phyloP scores from a whole-genome alignment of 805 yeast species.

The Starmerella tilneyi region DNA sequence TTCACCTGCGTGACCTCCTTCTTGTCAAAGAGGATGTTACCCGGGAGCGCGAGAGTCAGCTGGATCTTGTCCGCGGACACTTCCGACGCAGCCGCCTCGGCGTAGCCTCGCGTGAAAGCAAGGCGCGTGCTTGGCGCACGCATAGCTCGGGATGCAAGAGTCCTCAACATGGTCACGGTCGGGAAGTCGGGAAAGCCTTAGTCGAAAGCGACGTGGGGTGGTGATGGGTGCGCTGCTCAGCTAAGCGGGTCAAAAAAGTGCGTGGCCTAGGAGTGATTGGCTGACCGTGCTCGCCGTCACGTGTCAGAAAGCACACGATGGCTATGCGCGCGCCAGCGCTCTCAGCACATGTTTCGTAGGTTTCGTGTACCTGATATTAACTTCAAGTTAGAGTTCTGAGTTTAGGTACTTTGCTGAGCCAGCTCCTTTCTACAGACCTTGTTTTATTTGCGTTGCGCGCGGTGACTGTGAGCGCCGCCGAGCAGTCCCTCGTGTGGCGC shows the following conservation, averaged over 20 bases:
- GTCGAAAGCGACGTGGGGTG: slow-evolving; percentile 13
- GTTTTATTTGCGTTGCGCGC: too few species aligned
- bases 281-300: not conserved
- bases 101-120: slow-evolving; percentile 45
- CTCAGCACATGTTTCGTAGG: too few species aligned
- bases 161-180: slow-evolving; percentile 22
- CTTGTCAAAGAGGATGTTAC: slow-evolving; percentile 29
- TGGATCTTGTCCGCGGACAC: slow-evolving; percentile 58
- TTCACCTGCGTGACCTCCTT: slow-evolving; percentile 60
- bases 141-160: slow-evolving; percentile 22
- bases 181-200: slow-evolving; percentile 1
- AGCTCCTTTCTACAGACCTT: too few species aligned
- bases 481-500: slow-evolving; percentile 4
- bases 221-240: slow-evolving; percentile 9
- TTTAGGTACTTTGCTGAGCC: too few species aligned
- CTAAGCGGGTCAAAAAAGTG: slow-evolving; percentile 4
- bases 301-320: too few species aligned
- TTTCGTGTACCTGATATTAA: too few species aligned
- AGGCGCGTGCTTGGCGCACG: slow-evolving; percentile 24
- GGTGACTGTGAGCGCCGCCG: too few species aligned
- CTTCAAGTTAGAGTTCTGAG: too few species aligned
- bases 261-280: not conserved
- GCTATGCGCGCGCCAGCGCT: too few species aligned
- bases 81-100: slow-evolving; percentile 54
- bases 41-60: slow-evolving; percentile 85